These are phyloP conservation scores for Phialophora macrospora DNA, from an alignment of 2,329 filamentous ascomycete species.

Conservation along the genomic window DNA sequence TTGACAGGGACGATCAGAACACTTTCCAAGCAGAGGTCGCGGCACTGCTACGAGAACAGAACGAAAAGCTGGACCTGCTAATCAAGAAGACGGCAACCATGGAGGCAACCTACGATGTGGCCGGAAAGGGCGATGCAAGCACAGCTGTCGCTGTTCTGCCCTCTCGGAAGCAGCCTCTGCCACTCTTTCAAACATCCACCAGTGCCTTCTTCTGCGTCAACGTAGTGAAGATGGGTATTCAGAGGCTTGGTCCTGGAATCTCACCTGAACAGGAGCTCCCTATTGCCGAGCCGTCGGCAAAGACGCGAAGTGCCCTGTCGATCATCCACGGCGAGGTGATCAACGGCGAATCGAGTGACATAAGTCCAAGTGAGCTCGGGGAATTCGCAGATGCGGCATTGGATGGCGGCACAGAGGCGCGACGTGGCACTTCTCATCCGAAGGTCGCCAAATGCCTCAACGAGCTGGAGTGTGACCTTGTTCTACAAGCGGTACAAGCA, in stretches of 20 bases:
- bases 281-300: neutral
- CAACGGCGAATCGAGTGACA: conserved; percentile 18
- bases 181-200: conserved; percentile 22
- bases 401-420: neutral
- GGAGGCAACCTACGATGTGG: conserved; percentile 9
- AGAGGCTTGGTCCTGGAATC: neutral
- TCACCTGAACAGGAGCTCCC: neutral
- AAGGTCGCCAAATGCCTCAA: neutral
- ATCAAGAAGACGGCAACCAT: conserved; percentile 17
- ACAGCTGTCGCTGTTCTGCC: conserved; percentile 3
- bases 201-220: conserved; percentile 25
- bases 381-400: conserved; percentile 3
- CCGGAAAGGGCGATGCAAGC: conserved; percentile 1
- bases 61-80: conserved; percentile 23
- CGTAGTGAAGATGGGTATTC: conserved; percentile 12
- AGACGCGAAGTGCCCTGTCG: conserved; percentile 7
- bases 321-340: conserved; percentile 22
- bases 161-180: conserved; percentile 13
- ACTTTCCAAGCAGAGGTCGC: conserved; percentile 8
- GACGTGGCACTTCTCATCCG: neutral
- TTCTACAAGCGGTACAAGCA: neutral
- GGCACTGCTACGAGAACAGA: conserved; percentile 14
- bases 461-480: neutral
- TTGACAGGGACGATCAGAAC: conserved; percentile 7
- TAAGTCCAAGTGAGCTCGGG: conserved; percentile 10